These are phyloP conservation scores for Cyanodermella asteris DNA, from an alignment of 2,329 filamentous ascomycete genomes.

Conservation along the genomic window DNA sequence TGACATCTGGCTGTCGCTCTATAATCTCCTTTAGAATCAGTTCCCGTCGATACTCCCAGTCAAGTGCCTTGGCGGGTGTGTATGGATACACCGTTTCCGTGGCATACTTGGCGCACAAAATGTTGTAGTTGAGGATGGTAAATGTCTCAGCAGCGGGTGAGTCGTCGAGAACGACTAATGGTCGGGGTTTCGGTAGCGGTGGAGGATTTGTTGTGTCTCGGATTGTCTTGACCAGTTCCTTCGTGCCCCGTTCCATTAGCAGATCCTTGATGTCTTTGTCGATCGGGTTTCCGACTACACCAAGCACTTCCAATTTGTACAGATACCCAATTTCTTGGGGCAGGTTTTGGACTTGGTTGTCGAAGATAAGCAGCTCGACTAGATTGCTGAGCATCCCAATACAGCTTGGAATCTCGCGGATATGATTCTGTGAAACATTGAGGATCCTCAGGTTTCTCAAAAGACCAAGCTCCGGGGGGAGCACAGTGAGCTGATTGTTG, in stretches of 20 bases:
- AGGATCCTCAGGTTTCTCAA: conserved; percentile 63
- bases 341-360: conserved; percentile 66
- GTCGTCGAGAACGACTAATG: conserved; percentile 53
- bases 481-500: conserved; percentile 63
- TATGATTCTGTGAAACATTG: conserved; percentile 73
- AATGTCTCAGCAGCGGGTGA: conserved; percentile 37
- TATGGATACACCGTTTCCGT: conserved; percentile 75
- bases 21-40: conserved; percentile 67
- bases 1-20: conserved; percentile 61
- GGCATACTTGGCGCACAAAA: conserved; percentile 81
- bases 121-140: conserved; percentile 84
- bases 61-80: conserved; percentile 57
- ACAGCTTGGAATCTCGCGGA: conserved; percentile 64
- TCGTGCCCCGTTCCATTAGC: conserved; percentile 71
- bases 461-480: conserved; percentile 66
- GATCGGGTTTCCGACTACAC: conserved; percentile 79
- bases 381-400: conserved; percentile 93
- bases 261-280: conserved; percentile 55
- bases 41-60: conserved; percentile 70
- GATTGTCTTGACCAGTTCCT: conserved; percentile 65
- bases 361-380: conserved; percentile 66
- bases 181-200: conserved; percentile 56
- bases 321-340: conserved; percentile 77
- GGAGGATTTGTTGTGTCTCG: too few species aligned
- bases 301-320: conserved; percentile 69